Evolutionary conservation across 352 stramenopile genomes (phyloP), one percentile per base, ranked within the genome.

Genomic region (Globisporangium sylvaticum): DNA sequence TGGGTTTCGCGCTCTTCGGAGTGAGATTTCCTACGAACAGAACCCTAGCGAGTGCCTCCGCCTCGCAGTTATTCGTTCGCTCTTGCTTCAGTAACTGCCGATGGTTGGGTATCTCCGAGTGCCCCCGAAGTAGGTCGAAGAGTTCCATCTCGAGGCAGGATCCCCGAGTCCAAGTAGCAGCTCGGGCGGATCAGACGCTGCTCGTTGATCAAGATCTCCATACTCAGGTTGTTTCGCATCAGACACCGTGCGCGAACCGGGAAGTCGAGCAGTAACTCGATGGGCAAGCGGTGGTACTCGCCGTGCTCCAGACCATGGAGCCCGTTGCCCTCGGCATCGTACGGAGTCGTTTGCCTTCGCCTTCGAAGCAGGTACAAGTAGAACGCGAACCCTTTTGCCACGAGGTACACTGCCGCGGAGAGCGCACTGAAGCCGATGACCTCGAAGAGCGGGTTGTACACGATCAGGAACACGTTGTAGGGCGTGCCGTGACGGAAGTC

Each of bases 401-500:
- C 64, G 29, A 58, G 15, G 64, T 69, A 69, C 1, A 27, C 15
- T 5, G 46, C 24, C 9, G 57, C 54, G 24, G 64, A 22, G 42
- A 68, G 25, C 9, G 64, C 14, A 14, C 61, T 68, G 55, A 58
- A 54, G 22, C 8, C 31, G 9, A 72, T 10, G 7, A 68, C 39
- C 31, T 62, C 53, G n/a, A 72, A 59, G 22, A 72, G 60, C 7
- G 66, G 61, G n/a, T 44, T 20, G 50, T 77, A 77, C 20, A 77
- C 58, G 20, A 70, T 50, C 9, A 29, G 7, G 3, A 77, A 46
- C 39, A 77, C 48, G 6, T 42, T 9, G 20, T 50, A 53, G 1
- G 58, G 42, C 15, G 65, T 72, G 24, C 46, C 58, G 31, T 68
- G 52, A 0, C 27, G 34, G 27, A 62, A 64, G 34, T 77, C 71